Evolutionary conservation across 2,329 filamentous ascomycete genomes (phyloP).

Genomic region (Botryosphaeria agaves): DNA sequence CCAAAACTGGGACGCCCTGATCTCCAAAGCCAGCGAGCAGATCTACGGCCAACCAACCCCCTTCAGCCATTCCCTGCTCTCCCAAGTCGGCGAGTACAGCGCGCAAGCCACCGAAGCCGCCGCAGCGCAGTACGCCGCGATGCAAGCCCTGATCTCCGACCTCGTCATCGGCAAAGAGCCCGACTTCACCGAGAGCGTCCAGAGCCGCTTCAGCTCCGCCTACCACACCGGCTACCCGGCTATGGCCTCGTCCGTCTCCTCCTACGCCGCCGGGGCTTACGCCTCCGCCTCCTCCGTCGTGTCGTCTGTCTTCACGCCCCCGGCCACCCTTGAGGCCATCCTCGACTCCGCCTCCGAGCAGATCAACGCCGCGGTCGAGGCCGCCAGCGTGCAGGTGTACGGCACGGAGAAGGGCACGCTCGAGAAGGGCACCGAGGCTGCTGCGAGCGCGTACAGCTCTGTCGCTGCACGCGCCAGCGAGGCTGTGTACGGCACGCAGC

Average conservation of each 20-base stretch:
- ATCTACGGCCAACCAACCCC: conserved; percentile 50
- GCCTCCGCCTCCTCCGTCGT: conserved; percentile 28
- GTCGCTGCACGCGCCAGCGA: conserved; percentile 32
- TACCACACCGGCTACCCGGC: conserved; percentile 51
- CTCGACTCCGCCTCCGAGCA: conserved; percentile 38
- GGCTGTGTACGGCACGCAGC: conserved; percentile 37
- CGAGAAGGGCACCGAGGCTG: conserved; percentile 36
- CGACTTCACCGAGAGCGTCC: conserved; percentile 65
- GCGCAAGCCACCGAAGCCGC: conserved; percentile 45
- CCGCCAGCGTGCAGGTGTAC: conserved; percentile 39
- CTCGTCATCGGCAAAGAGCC: conserved; percentile 62
- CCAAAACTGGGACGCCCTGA: conserved; percentile 44
- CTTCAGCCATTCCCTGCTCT: conserved; percentile 26
- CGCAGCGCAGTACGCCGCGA: conserved; percentile 46
- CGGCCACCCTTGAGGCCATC: conserved; percentile 39
- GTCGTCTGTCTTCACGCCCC: conserved; percentile 35
- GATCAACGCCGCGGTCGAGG: conserved; percentile 40
- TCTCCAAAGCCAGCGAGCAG: conserved; percentile 48
- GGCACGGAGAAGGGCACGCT: conserved; percentile 35
- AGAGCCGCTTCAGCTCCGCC: conserved; percentile 50
- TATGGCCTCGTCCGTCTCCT: conserved; percentile 36
- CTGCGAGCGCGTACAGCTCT: conserved; percentile 33
- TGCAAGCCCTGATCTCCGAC: conserved; percentile 59
- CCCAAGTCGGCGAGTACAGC: conserved; percentile 39
- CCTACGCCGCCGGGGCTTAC: conserved; percentile 30